Evolutionary conservation across 2,329 filamentous ascomycete genomes (phyloP).

Genomic region (Microdochium nivale): DNA sequence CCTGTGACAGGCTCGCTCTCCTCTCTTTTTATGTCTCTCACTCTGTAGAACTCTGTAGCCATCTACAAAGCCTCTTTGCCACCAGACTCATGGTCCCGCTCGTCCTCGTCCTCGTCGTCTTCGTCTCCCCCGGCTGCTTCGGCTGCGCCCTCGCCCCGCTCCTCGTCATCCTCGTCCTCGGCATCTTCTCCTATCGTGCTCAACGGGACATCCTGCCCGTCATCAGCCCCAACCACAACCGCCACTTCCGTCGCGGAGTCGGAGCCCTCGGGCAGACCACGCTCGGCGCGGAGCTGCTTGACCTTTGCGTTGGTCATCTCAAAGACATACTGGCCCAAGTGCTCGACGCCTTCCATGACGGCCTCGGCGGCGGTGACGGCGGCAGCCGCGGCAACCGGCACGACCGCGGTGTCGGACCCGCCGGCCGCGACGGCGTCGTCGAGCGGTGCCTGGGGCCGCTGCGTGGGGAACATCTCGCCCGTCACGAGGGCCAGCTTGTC

Average conservation of each 20-base stretch:
- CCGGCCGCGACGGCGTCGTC: constrained; percentile 10
- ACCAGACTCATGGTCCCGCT: not conserved
- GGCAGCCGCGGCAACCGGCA: constrained; percentile 33
- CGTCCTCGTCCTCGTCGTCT: constrained; percentile 13
- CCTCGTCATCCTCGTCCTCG: constrained; percentile 15
- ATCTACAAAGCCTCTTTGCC: not conserved
- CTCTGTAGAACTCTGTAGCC: not conserved
- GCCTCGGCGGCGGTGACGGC: constrained; percentile 35
- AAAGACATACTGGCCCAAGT: constrained; percentile 90
- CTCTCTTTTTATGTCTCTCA: no score
- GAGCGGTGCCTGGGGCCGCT: constrained; percentile 31
- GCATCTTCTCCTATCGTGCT: constrained; percentile 10
- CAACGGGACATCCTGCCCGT: not conserved
- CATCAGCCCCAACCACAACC: not conserved
- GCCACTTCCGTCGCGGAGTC: not conserved
- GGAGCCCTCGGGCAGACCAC: constrained; percentile 14
- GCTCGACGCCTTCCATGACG: constrained; percentile 84
- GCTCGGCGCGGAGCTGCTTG: constrained; percentile 36
- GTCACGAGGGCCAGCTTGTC: constrained; percentile 76
- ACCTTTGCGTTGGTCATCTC: constrained; percentile 75
- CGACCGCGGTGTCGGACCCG: constrained; percentile 13
- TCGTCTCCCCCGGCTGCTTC: constrained; percentile 18
- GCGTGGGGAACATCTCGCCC: constrained; percentile 76
- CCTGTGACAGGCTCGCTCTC: no score
- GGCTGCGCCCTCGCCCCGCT: constrained; percentile 10